A percentile compares a stretch with the other conserved stretches of the same genome.
These are phyloP conservation scores for Cercospora janseana DNA, from an alignment of 2,329 filamentous ascomycete genomes.

Conservation along the genomic window DNA sequence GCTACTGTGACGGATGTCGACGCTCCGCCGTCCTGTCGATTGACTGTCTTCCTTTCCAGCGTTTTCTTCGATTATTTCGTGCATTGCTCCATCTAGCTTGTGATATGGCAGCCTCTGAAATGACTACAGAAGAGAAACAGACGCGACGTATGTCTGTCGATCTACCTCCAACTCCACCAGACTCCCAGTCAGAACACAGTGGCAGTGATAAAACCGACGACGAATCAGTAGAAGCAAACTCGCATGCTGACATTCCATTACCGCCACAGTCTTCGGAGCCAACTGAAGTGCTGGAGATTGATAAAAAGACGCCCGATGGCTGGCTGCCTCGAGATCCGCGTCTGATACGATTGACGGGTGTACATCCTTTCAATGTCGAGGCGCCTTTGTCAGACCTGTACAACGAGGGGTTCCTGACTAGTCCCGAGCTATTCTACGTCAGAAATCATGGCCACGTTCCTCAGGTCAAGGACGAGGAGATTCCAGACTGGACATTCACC, in stretches of 20 bases:
- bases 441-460: slow-evolving; percentile 86
- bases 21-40: neutral
- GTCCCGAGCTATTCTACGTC: slow-evolving; percentile 85
- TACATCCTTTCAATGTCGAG: slow-evolving; percentile 90
- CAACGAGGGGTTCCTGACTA: slow-evolving; percentile 80
- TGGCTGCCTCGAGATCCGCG: slow-evolving; percentile 78
- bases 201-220: slow-evolving; percentile 32
- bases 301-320: slow-evolving; percentile 77
- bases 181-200: slow-evolving; percentile 37
- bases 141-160: slow-evolving; percentile 28
- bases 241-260: slow-evolving; percentile 56
- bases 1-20: neutral
- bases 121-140: slow-evolving; percentile 21
- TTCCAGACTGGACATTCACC: slow-evolving; percentile 76
- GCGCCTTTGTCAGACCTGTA: slow-evolving; percentile 75
- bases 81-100: neutral
- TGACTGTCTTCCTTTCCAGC: neutral
- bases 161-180: slow-evolving; percentile 40
- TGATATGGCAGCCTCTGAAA: slow-evolving; percentile 15
- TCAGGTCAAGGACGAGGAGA: slow-evolving; percentile 66
- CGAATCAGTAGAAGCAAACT: slow-evolving; percentile 59
- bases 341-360: slow-evolving; percentile 80
- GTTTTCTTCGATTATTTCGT: neutral
- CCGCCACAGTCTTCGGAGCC: slow-evolving; percentile 62
- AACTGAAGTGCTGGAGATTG: slow-evolving; percentile 66